These are phyloP conservation scores for Cystofilobasidium capitatum DNA, from an alignment of 768 basidiomycete genomes.

Conservation along the genomic window DNA sequence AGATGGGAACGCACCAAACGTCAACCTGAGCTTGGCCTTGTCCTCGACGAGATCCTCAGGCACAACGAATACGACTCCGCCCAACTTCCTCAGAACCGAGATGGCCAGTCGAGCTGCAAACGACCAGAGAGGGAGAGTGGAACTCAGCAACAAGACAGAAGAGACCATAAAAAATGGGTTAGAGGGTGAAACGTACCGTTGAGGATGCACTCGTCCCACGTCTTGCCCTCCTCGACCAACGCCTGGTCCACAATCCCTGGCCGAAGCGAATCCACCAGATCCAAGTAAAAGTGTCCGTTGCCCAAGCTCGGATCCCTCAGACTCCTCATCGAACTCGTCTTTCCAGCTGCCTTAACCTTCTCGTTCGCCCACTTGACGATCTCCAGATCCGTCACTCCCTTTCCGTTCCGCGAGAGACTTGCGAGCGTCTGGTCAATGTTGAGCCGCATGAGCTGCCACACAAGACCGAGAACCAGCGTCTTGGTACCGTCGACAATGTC, in stretches of 20 bases:
- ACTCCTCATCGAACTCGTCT: constrained; percentile 59
- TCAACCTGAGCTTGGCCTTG: constrained; percentile 26
- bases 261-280: constrained; percentile 77
- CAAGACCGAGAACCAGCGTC: constrained; percentile 87
- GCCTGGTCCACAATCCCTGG: constrained; percentile 91
- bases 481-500: constrained; percentile 91
- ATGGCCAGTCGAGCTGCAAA: constrained; percentile 23
- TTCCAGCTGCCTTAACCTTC: constrained; percentile 56
- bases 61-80: constrained; percentile 26
- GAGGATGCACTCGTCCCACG: constrained; percentile 79
- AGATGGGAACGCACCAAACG: constrained; percentile 13
- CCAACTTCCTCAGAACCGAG: constrained; percentile 26
- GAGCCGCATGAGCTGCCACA: constrained; percentile 95
- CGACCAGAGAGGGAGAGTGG: not conserved
- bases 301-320: constrained; percentile 89
- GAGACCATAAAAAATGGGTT: not conserved
- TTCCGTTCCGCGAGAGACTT: constrained; percentile 56
- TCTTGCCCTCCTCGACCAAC: constrained; percentile 51
- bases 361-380: constrained; percentile 95
- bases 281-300: constrained; percentile 84
- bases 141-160: not conserved
- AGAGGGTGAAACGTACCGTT: constrained; percentile 57
- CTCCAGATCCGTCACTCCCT: constrained; percentile 79
- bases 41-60: constrained; percentile 27
- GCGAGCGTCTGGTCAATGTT: constrained; percentile 85